phyloP scores from a whole-genome alignment of 108 stramenopile species.

The Epipyxis sp. region DNA sequence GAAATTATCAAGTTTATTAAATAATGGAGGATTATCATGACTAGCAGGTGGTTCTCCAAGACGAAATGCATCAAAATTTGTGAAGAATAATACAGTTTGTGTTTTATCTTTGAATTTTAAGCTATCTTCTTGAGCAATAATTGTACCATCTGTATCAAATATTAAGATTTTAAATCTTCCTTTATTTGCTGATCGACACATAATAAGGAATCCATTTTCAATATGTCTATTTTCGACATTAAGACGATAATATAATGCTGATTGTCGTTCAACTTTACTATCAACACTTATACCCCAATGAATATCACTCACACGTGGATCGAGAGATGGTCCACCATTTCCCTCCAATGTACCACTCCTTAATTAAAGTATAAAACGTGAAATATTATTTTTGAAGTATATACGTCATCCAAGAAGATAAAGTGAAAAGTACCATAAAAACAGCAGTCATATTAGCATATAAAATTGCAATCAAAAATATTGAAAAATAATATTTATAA shows the following conservation, averaged over 20 bases:
- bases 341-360: slow-evolving; percentile 31
- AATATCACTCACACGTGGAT: slow-evolving; percentile 34
- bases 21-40: background rate
- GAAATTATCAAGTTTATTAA: slow-evolving; percentile 1
- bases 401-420: too few species aligned
- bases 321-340: slow-evolving; percentile 41
- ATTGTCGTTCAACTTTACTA: slow-evolving; percentile 44
- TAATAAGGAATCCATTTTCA: slow-evolving; percentile 35
- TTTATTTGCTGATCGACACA: slow-evolving; percentile 36
- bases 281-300: background rate
- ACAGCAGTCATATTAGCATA: too few species aligned
- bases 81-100: slow-evolving; percentile 37
- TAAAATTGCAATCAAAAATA: background rate
- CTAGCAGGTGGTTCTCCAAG: slow-evolving; percentile 11
- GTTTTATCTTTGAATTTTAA: slow-evolving; percentile 26
- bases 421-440: too few species aligned
- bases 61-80: slow-evolving; percentile 35
- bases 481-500: background rate
- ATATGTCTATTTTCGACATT: slow-evolving; percentile 28
- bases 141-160: slow-evolving; percentile 44
- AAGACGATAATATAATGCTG: slow-evolving; percentile 38
- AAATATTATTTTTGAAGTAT: slow-evolving; percentile 3
- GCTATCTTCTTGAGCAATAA: slow-evolving; percentile 43
- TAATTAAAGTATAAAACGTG: background rate
- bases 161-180: slow-evolving; percentile 45